Evolutionary conservation across 768 basidiomycete genomes (phyloP).

Genomic region (Cyathus striatus): DNA sequence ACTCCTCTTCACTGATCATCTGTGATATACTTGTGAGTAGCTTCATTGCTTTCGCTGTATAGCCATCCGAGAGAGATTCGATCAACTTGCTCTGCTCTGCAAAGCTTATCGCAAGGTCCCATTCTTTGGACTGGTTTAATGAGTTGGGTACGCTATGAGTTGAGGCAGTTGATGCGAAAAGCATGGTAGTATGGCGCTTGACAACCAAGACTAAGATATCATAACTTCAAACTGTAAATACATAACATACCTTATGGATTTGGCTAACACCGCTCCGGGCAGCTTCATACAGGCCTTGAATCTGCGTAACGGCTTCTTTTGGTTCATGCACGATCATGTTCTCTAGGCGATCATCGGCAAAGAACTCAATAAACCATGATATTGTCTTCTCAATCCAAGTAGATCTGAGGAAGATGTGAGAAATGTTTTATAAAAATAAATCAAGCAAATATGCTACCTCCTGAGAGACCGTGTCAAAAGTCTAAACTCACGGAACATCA

Average conservation of each 20-base stretch:
- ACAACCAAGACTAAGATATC: too few species aligned
- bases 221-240: too few species aligned
- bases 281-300: constrained; percentile 47
- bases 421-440: not conserved
- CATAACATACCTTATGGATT: constrained; percentile 35
- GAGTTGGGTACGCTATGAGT: not conserved
- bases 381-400: constrained; percentile 40
- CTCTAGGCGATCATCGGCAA: constrained; percentile 27
- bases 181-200: constrained; percentile 15
- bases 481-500: constrained; percentile 61
- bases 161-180: too few species aligned
- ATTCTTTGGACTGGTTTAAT: constrained; percentile 7
- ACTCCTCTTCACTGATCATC: constrained; percentile 44
- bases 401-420: constrained; percentile 24
- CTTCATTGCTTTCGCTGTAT: constrained; percentile 43
- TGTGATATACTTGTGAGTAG: constrained; percentile 62
- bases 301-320: constrained; percentile 29
- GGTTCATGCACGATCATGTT: constrained; percentile 41
- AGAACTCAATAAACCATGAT: constrained; percentile 37
- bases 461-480: constrained; percentile 60
- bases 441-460: constrained; percentile 33
- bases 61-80: constrained; percentile 38
- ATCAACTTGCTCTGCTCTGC: constrained; percentile 31
- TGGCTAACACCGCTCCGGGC: constrained; percentile 42
- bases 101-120: constrained; percentile 30